phyloP scores from a whole-genome alignment of 2,329 filamentous ascomycete genomes.

The Fusarium nurragi region DNA sequence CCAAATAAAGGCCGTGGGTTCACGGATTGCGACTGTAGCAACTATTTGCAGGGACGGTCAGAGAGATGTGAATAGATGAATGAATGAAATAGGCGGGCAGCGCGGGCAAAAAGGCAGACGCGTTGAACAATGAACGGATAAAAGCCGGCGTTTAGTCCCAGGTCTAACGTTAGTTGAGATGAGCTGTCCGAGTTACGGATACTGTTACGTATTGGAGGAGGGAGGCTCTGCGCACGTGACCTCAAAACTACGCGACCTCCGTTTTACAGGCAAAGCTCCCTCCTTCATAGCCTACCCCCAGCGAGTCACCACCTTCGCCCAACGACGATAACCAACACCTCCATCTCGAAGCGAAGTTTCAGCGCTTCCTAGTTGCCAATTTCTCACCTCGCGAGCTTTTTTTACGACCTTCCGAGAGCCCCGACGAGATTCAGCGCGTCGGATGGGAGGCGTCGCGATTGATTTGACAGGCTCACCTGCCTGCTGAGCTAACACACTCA shows the following conservation, averaged over 20 bases:
- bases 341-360: conserved; percentile 34
- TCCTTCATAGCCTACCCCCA: conserved; percentile 43
- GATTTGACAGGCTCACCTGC: conserved; percentile 61
- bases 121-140: conserved; percentile 39
- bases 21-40: conserved; percentile 15
- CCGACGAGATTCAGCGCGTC: conserved; percentile 46
- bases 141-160: conserved; percentile 34
- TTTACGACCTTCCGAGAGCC: conserved; percentile 26
- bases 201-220: not conserved
- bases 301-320: conserved; percentile 39
- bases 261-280: conserved; percentile 46
- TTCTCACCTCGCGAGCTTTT: conserved; percentile 1
- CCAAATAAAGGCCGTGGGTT: conserved; percentile 6
- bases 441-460: conserved; percentile 58
- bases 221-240: conserved; percentile 53
- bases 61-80: not conserved
- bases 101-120: conserved; percentile 33
- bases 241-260: conserved; percentile 54
- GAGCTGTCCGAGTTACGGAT: not conserved
- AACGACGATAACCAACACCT: conserved; percentile 41
- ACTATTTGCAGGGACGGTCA: not conserved
- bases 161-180: too few species aligned
- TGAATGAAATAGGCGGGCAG: conserved; percentile 22
- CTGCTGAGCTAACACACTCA: conserved; percentile 51
- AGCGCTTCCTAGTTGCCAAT: conserved; percentile 16